These are phyloP conservation scores for Globisporangium perplexum DNA, from an alignment of 352 stramenopile genomes.

Conservation along the genomic window DNA sequence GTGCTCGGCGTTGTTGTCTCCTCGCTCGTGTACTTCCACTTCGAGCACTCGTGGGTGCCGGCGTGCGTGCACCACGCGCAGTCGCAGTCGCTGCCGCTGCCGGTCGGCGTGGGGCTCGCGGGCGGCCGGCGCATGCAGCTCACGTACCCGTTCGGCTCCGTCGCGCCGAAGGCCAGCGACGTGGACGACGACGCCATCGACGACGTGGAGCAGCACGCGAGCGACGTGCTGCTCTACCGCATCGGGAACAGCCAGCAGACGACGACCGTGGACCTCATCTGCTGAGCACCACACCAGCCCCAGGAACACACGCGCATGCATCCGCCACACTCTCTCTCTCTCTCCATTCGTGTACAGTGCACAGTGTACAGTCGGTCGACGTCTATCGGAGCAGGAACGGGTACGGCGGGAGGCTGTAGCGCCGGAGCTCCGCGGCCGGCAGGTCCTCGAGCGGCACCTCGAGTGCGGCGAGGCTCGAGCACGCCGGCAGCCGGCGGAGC, in stretches of 20 bases:
- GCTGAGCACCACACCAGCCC: not conserved
- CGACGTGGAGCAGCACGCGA: not conserved
- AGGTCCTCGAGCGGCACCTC: not conserved
- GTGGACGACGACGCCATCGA: not conserved
- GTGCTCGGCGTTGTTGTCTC: constrained; percentile 61
- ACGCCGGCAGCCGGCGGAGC: not conserved
- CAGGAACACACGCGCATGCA: too few relatives aligned
- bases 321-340: not conserved
- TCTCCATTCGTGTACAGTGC: not conserved
- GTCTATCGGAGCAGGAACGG: not conserved
- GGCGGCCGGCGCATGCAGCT: not conserved
- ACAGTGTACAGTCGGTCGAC: too few relatives aligned
- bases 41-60: constrained; percentile 32
- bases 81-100: too few relatives aligned
- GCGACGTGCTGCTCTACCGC: not conserved
- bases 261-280: not conserved
- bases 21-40: constrained; percentile 72
- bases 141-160: not conserved
- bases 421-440: not conserved
- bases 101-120: not conserved
- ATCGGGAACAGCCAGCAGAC: not conserved
- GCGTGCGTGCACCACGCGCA: not conserved
- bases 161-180: not conserved
- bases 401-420: not conserved
- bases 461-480: not conserved